Evolutionary conservation across 2,329 filamentous ascomycete genomes (phyloP).

Genomic region (Paecilomyces dactylethromorphus): DNA sequence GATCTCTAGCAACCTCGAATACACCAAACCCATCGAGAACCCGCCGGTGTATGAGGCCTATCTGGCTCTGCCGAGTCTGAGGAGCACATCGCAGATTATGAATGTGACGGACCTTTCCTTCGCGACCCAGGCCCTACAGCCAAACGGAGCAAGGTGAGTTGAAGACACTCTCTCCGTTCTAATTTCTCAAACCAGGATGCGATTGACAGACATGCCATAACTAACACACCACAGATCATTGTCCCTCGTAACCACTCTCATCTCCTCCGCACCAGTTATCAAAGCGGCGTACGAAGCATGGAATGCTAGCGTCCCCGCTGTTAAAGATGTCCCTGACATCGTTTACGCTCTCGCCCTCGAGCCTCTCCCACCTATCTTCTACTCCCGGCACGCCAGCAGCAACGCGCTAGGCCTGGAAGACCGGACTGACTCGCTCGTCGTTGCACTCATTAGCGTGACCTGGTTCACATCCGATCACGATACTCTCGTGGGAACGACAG

Average conservation of each 20-base stretch:
- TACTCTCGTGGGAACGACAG: not conserved
- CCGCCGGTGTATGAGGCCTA: constrained; percentile 1
- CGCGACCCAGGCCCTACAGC: constrained; percentile 1
- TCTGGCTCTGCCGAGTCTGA: not conserved
- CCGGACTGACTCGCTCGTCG: not conserved
- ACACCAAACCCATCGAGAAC: constrained; percentile 3
- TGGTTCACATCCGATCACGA: not conserved
- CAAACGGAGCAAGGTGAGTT: constrained; percentile 2
- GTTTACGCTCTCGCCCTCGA: not conserved
- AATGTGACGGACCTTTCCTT: not conserved
- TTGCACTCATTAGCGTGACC: not conserved
- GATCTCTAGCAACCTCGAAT: constrained; percentile 1
- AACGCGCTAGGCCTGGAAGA: constrained; percentile 1
- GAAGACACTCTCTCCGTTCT: too few relatives aligned
- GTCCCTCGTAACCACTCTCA: constrained; percentile 2
- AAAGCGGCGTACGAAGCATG: constrained; percentile 4
- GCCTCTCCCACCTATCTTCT: not conserved
- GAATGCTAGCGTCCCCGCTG: constrained; percentile 1
- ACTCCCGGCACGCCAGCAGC: constrained; percentile 1
- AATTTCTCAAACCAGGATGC: not conserved
- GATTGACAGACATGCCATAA: not conserved
- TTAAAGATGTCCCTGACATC: constrained; percentile 2
- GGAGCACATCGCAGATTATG: not conserved
- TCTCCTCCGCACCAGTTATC: constrained; percentile 1
- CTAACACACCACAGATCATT: not conserved